A percentile compares a stretch with the other conserved stretches of the same genome.
Conservation (phyloP, 805 yeast species). For the Ogataea siamensis region DNA sequence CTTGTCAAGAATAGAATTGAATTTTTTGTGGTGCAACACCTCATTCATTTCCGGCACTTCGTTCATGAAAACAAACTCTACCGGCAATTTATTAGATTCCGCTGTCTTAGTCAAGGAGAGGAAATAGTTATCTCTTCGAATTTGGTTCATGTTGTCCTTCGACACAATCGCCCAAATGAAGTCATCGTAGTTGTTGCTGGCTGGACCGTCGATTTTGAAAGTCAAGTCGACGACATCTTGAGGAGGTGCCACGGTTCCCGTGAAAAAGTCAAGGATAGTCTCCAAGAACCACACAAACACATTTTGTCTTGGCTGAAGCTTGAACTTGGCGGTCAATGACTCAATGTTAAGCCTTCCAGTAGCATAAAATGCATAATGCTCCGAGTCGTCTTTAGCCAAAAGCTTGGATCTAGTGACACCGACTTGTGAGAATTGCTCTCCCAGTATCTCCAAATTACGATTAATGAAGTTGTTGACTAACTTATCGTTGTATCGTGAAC, state of each 20-base stretch:
- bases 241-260: constrained; percentile 54
- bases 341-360: constrained; percentile 83
- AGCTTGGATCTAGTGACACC: constrained; percentile 52
- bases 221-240: constrained; percentile 60
- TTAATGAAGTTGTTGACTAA: constrained; percentile 54
- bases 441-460: constrained; percentile 47
- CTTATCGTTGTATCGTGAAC: constrained; percentile 55
- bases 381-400: constrained; percentile 60
- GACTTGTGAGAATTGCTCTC: constrained; percentile 73
- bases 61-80: constrained; percentile 80
- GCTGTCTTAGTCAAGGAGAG: constrained; percentile 81
- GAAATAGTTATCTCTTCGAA: constrained; percentile 75
- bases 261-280: constrained; percentile 52
- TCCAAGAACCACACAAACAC: constrained; percentile 67
- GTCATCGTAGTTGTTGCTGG: constrained; percentile 51
- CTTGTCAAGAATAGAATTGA: constrained; percentile 41
- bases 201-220: constrained; percentile 50
- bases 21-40: constrained; percentile 51
- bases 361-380: constrained; percentile 68
- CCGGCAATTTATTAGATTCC: constrained; percentile 69
- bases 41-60: constrained; percentile 83
- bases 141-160: constrained; percentile 74
- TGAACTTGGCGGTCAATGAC: constrained; percentile 57
- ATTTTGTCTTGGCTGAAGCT: constrained; percentile 79
- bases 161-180: constrained; percentile 83